Evolutionary conservation across 352 stramenopile genomes (phyloP), one percentile per base, ranked within the genome.

Genomic region (Phytophthora lateralis): DNA sequence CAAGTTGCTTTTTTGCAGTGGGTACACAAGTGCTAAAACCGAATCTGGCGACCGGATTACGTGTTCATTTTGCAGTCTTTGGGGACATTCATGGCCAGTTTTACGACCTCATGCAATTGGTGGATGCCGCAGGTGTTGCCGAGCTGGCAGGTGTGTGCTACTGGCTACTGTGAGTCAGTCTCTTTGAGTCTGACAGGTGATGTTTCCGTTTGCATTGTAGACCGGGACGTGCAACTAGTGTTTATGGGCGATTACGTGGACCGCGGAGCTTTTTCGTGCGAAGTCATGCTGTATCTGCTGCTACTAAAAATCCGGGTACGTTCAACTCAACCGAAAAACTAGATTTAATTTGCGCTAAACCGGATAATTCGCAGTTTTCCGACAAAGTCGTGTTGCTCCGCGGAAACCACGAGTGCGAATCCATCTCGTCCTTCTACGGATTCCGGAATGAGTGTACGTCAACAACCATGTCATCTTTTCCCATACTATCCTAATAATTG

Each of bases 181-280:
- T 42, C 35, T 10, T 20, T 6, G 21, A 24, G 14, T 42, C 35
- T 42, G 15, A 39, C 14, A 12, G 30, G 6, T 35, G n/a, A 20
- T 21, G 38, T 24, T 44, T 12, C 17, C n/a, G 4, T 44, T 30
- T 30, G 26, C 26, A 30, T 30, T 2, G 1, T 0, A 84, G 70
- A 84, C 3, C 54, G 61, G 21, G 76, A 91, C 47, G 44, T 80
- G 14, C 82, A 82, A 27, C 35, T 95, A 27, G 49, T 95, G 10
- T 93, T 95, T 42, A 46, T 95, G 1, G 82, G 84, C 9, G 86
- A 93, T 55, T 95, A 93, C 34, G 82, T 95, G 15, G 84, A 93
- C 34, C 78, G 86, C 8, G 86, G 85, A 2, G 86, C 66, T 6
- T 95, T 95, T 49, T 93, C 82, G 6, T 90, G 84, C 49, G 86